A percentile compares a stretch with the other conserved stretches of the same genome.
Evolutionary conservation across 352 stramenopile species (phyloP).

Genomic region (Globisporangium rhizosaccharum): DNA sequence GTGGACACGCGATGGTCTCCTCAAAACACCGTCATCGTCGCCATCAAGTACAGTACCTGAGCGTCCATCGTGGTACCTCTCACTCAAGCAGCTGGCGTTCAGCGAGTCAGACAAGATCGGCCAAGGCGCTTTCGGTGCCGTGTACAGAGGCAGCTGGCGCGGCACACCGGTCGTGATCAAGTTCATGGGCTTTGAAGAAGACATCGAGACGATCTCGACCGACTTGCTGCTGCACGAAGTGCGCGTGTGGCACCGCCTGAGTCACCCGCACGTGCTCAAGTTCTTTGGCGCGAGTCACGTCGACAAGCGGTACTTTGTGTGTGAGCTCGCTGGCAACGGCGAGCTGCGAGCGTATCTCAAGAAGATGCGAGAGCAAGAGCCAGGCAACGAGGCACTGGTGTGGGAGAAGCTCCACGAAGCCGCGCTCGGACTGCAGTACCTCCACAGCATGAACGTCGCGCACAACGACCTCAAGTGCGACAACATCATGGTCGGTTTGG

Average conservation of each 20-base stretch:
- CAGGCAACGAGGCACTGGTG: background rate
- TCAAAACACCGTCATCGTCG: no score
- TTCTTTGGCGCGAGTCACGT: conserved; percentile 6
- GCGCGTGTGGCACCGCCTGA: conserved; percentile 2
- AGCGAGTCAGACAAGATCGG: background rate
- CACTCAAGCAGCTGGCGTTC: conserved; percentile 5
- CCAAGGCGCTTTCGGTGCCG: conserved; percentile 4
- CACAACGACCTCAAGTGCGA: conserved; percentile 22
- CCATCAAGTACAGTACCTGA: no score
- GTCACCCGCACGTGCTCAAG: conserved; percentile 4
- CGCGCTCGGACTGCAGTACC: background rate
- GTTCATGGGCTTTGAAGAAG: conserved; percentile 14
- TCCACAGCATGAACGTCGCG: background rate
- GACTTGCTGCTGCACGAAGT: conserved; percentile 6
- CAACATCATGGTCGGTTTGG: conserved; percentile 13
- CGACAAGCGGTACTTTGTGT: background rate
- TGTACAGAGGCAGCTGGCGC: conserved; percentile 7
- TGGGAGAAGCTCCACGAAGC: background rate
- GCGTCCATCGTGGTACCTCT: background rate
- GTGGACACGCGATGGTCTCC: background rate
- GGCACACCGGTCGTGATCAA: conserved; percentile 8
- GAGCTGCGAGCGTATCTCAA: background rate
- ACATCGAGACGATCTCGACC: conserved; percentile 2
- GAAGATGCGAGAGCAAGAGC: background rate
- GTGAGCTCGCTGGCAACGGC: background rate